phyloP scores from a whole-genome alignment of 257 asterid genomes.

The Fraxinus anomala region DNA sequence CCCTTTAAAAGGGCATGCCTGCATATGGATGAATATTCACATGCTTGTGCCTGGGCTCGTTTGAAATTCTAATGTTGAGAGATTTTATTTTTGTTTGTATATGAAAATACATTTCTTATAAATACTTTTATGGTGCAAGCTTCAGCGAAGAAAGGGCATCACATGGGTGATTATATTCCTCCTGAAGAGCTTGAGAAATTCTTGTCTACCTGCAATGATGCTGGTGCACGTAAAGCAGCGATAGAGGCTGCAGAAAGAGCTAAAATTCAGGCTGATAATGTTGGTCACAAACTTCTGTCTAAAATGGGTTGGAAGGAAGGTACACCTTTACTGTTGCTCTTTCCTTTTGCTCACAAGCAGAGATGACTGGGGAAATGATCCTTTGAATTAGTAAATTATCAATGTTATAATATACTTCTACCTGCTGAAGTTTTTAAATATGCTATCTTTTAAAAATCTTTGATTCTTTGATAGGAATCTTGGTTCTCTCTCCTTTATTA shows the following conservation, averaged over 20 bases:
- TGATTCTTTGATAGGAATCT: not conserved
- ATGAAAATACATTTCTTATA: constrained; percentile 24
- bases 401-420: not conserved
- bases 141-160: constrained; percentile 76
- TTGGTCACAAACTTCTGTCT: constrained; percentile 80
- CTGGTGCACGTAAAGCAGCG: constrained; percentile 55
- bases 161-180: constrained; percentile 97
- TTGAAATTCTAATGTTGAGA: not conserved
- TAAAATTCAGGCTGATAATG: constrained; percentile 87
- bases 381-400: not conserved
- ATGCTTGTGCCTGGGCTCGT: constrained; percentile 8
- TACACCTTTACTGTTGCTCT: constrained; percentile 22
- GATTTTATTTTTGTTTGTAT: not conserved
- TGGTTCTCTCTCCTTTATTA: not conserved
- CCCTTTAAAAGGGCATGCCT: not conserved
- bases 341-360: not conserved
- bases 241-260: constrained; percentile 61
- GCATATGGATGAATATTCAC: not conserved
- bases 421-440: not conserved
- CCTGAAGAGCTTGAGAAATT: constrained; percentile 88
- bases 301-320: constrained; percentile 99
- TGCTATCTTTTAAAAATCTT: not conserved
- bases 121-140: constrained; percentile 31
- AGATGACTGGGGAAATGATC: not conserved
- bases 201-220: constrained; percentile 76